Percentiles rank a stretch among this genome's conserved stretches.
Conservation (phyloP, 2,329 filamentous ascomycete genomes). For the Scedosporium apiospermum region DNA sequence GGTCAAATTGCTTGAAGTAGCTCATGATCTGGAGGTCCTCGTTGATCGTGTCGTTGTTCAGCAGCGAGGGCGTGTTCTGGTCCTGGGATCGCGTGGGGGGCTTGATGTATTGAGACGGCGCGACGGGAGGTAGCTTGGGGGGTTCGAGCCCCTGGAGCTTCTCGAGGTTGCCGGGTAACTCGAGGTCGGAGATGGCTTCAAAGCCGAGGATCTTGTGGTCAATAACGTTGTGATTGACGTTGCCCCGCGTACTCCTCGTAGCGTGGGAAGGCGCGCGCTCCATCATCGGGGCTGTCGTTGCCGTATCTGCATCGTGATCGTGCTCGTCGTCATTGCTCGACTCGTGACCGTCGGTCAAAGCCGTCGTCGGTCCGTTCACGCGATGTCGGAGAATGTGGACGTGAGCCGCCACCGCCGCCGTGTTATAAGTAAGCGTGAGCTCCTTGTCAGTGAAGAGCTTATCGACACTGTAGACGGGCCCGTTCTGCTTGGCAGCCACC, state of each 20-base stretch:
- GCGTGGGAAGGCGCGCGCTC: slow-evolving; percentile 55
- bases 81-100: slow-evolving; percentile 44
- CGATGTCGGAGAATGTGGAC: slow-evolving; percentile 52
- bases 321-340: slow-evolving; percentile 41
- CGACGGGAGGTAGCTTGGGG: slow-evolving; percentile 47
- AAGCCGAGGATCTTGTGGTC: slow-evolving; percentile 51
- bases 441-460: slow-evolving; percentile 65
- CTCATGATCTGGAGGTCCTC: slow-evolving; percentile 50
- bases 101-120: slow-evolving; percentile 50
- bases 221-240: slow-evolving; percentile 41
- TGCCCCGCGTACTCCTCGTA: slow-evolving; percentile 52
- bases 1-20: slow-evolving; percentile 46
- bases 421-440: slow-evolving; percentile 55
- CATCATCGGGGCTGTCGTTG: slow-evolving; percentile 41
- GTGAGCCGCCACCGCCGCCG: slow-evolving; percentile 51
- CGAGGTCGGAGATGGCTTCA: slow-evolving; percentile 50
- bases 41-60: slow-evolving; percentile 41
- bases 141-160: slow-evolving; percentile 44
- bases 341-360: slow-evolving; percentile 44
- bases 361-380: slow-evolving; percentile 31
- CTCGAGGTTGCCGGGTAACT: slow-evolving; percentile 48
- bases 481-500: slow-evolving; percentile 43
- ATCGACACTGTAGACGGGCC: slow-evolving; percentile 55
- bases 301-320: slow-evolving; percentile 31
- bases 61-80: slow-evolving; percentile 43